Conservation (phyloP, 176 grass and related monocot genomes). For the Eragrostis nindensis region DNA sequence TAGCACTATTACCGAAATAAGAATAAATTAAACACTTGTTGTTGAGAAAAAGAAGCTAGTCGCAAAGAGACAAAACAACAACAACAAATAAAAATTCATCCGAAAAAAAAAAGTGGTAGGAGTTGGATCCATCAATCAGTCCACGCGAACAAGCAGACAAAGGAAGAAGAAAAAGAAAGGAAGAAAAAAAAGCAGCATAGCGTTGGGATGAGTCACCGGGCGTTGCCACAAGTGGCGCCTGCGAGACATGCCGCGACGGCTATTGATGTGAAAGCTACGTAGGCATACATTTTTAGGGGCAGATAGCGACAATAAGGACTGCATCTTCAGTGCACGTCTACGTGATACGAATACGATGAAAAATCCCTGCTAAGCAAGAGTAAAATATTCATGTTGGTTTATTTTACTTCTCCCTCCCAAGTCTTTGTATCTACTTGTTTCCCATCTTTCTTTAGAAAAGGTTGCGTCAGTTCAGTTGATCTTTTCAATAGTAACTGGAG, state of each 20-base stretch:
- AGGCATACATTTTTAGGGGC: constrained; percentile 6
- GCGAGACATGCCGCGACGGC: constrained; percentile 34
- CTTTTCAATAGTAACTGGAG: not conserved
- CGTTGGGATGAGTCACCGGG: constrained; percentile 30
- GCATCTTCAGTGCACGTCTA: constrained; percentile 16
- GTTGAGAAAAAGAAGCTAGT: not conserved
- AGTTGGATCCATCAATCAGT: not conserved
- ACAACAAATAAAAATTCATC: not conserved
- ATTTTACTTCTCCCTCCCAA: not conserved
- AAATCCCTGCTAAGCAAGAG: not conserved
- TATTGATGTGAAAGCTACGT: constrained; percentile 37
- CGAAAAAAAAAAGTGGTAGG: not conserved
- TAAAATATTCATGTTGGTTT: constrained; percentile 3
- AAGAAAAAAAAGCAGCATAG: not conserved
- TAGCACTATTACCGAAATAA: not conserved
- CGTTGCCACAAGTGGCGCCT: constrained; percentile 45
- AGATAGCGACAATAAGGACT: constrained; percentile 46
- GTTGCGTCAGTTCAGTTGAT: constrained; percentile 30
- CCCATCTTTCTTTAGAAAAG: not conserved
- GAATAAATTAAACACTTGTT: not conserved
- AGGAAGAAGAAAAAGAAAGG: too few species aligned
- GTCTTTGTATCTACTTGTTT: constrained; percentile 6
- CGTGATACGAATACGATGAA: constrained; percentile 33
- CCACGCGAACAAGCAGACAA: constrained; percentile 25
- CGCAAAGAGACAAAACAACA: not conserved